These are phyloP conservation scores for Sclerotinia glacialis DNA, from an alignment of 2,329 filamentous ascomycete species.

Conservation along the genomic window DNA sequence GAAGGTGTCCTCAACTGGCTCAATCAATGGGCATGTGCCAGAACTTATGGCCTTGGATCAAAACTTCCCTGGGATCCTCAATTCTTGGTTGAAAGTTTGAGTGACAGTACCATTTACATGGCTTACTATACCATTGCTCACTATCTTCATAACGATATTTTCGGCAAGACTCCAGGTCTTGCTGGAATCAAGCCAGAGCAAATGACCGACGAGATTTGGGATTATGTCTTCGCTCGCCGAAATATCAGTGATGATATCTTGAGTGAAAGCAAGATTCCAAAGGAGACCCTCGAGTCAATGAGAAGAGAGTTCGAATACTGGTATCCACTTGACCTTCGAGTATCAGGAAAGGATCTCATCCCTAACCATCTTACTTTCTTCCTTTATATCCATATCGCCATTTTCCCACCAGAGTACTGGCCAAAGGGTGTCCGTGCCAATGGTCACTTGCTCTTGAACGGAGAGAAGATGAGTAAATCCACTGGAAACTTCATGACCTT, in stretches of 20 bases:
- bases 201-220: constrained; percentile 94
- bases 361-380: constrained; percentile 95
- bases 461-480: constrained; percentile 97
- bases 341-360: constrained; percentile 89
- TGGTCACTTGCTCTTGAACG: constrained; percentile 90
- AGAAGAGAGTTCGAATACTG: constrained; percentile 94
- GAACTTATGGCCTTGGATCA: constrained; percentile 88
- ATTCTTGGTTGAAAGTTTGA: constrained; percentile 89
- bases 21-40: constrained; percentile 90
- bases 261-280: constrained; percentile 65
- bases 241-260: constrained; percentile 65
- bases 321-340: constrained; percentile 86
- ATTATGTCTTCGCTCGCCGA: constrained; percentile 83
- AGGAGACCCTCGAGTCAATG: constrained; percentile 73
- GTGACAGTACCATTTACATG: constrained; percentile 91
- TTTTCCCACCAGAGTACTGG: constrained; percentile 89
- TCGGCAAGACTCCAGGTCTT: constrained; percentile 68
- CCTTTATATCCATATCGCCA: constrained; percentile 87
- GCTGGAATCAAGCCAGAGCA: constrained; percentile 73
- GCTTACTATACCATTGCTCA: constrained; percentile 69
- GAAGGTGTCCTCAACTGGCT: constrained; percentile 87
- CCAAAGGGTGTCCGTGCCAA: constrained; percentile 82
- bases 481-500: constrained; percentile 97
- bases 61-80: constrained; percentile 91
- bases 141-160: constrained; percentile 79